Conservation (phyloP, 306 rosid genomes). For the Styphnolobium japonicum region DNA sequence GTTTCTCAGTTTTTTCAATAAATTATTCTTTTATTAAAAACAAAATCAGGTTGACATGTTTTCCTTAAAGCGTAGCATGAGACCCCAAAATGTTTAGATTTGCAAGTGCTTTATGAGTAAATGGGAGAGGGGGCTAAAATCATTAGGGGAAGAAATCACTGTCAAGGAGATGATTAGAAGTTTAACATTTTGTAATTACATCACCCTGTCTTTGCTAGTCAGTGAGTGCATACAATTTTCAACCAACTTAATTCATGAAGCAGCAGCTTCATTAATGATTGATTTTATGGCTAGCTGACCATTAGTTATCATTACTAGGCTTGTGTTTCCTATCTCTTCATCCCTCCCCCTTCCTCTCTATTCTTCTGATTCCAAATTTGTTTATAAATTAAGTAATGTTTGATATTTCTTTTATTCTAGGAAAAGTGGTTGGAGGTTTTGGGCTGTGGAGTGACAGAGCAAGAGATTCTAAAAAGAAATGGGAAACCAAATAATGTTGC, state of each 20-base stretch:
- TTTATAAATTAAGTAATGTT: background rate
- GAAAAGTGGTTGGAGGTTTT: conserved; percentile 95
- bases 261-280: background rate
- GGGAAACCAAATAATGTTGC: conserved; percentile 79
- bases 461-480: conserved; percentile 82
- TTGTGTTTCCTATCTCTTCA: background rate
- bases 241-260: background rate
- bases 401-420: conserved; percentile 38
- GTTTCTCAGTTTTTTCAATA: too few species aligned
- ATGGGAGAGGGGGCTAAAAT: too few species aligned
- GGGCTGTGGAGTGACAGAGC: conserved; percentile 98
- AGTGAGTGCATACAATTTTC: background rate
- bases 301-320: background rate
- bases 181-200: background rate
- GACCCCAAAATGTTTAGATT: too few species aligned
- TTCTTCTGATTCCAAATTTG: background rate
- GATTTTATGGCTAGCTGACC: background rate
- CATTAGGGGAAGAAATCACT: background rate
- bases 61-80: too few species aligned
- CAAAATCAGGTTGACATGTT: too few species aligned
- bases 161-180: background rate
- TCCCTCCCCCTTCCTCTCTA: background rate
- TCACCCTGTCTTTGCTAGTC: conserved; percentile 1
- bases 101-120: too few species aligned
- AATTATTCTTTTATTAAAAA: too few species aligned